Evolutionary conservation across 2,329 filamentous ascomycete species (phyloP).

Genomic region (Mycosphaerelloides madeirae): DNA sequence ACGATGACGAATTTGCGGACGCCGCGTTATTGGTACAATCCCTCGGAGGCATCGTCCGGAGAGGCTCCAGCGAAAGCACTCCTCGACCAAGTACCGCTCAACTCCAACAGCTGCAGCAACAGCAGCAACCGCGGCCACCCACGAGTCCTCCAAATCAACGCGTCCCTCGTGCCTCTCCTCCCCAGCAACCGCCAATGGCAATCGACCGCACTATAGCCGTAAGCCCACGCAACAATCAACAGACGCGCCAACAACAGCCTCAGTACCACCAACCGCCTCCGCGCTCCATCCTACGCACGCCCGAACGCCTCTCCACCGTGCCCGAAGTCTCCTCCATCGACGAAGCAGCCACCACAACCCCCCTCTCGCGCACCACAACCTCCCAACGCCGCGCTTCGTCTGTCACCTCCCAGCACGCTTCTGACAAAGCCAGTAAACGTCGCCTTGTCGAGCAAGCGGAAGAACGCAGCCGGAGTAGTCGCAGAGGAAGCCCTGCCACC

Average conservation of each 20-base stretch:
- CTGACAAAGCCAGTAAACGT: slow-evolving; percentile 33
- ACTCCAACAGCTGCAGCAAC: slow-evolving; percentile 2
- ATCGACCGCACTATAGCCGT: slow-evolving; percentile 33
- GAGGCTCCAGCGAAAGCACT: slow-evolving; percentile 47
- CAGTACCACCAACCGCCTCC: slow-evolving; percentile 10
- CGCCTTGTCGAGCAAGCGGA: slow-evolving; percentile 31
- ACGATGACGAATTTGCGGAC: slow-evolving; percentile 91
- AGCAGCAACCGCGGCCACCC: not conserved
- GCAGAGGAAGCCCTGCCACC: not conserved
- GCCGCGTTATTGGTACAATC: slow-evolving; percentile 83
- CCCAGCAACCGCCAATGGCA: not conserved
- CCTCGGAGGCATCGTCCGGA: slow-evolving; percentile 82
- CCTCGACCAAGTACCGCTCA: slow-evolving; percentile 14
- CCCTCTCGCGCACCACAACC: slow-evolving; percentile 18
- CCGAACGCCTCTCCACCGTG: slow-evolving; percentile 30
- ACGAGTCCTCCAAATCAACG: slow-evolving; percentile 9
- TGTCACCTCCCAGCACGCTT: slow-evolving; percentile 15
- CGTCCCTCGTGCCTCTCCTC: slow-evolving; percentile 4
- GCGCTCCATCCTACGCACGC: slow-evolving; percentile 19
- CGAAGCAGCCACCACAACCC: slow-evolving; percentile 14
- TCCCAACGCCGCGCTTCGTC: slow-evolving; percentile 17
- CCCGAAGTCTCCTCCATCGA: slow-evolving; percentile 25
- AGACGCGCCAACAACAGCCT: slow-evolving; percentile 3
- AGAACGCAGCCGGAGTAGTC: slow-evolving; percentile 17
- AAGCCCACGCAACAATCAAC: slow-evolving; percentile 20